Evolutionary conservation across 371 early-diverging fungal genomes (phyloP), one percentile per base, ranked within the genome.

Genomic region (Circinella umbellata): DNA sequence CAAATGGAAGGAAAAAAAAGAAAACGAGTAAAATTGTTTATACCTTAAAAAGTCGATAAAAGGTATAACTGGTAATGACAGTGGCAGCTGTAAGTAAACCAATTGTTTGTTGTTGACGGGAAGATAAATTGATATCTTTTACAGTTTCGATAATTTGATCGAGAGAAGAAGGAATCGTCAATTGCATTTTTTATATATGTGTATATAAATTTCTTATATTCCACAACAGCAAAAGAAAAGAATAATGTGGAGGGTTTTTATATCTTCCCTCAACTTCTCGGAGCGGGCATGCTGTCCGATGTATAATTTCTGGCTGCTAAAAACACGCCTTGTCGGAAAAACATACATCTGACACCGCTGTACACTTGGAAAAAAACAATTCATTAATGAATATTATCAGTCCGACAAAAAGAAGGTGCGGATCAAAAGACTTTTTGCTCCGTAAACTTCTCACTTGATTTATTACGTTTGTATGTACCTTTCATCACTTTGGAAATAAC

Each of bases 21-120:
- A 27, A 27, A 27, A 27, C 27, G 2, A 27, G 27, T 27, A 27
- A 27, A 27, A 2, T 27, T 27, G 2, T 27, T 1, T 27, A 27
- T 51, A 51, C 51, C 51, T 51, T 51, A 15, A 51, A 57, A 57
- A 57, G 35, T 57, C 27, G 18, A n/a, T 57, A 57, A n/a, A 57
- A 18, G 6, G 57, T 57, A 34, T 10, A 57, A 4, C 57, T 57
- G 6, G 27, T 57, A 13, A 57, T 34, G 14, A 57, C 35, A 57
- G 57, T 57, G 9, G 57, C 57, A 9, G 35, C 57, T 11, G 57
- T 57, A 7, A 57, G 18, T 3, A 57, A 18, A 10, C 57, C 57
- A 34, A 57, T 34, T 18, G 57, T 57, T 57, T 57, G 57, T 34
- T 57, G 57, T 34, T 57, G 57, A 10, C 57, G 57, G 27, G 20